These are phyloP conservation scores for Yamadazyma aaseri DNA, from an alignment of 1,139 yeast genomes.

Conservation along the genomic window DNA sequence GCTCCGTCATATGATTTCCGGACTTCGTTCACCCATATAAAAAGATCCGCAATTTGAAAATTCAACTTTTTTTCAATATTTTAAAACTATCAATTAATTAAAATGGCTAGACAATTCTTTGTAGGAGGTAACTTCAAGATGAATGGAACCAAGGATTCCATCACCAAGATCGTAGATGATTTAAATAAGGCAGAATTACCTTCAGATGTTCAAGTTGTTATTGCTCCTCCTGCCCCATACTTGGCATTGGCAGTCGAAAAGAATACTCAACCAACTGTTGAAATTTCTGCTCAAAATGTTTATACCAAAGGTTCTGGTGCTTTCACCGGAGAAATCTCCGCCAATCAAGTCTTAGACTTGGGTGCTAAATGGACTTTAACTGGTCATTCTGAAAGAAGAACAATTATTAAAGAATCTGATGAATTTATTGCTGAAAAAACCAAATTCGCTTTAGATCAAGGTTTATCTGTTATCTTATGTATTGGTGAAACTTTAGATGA, in stretches of 20 bases:
- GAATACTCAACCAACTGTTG: constrained; percentile 71
- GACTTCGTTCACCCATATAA: neutral
- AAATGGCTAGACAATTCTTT: constrained; percentile 88
- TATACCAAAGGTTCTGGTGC: constrained; percentile 91
- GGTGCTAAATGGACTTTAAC: constrained; percentile 94
- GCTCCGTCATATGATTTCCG: neutral
- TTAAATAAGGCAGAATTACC: constrained; percentile 79
- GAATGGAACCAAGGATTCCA: constrained; percentile 92
- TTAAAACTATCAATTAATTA: constrained; percentile 14
- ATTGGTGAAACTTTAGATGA: constrained; percentile 97
- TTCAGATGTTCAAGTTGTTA: constrained; percentile 79
- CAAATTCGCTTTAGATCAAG: constrained; percentile 86
- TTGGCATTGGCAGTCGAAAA: constrained; percentile 68
- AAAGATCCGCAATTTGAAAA: neutral
- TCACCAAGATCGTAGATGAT: constrained; percentile 77
- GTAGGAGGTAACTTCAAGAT: constrained; percentile 99
- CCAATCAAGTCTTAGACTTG: constrained; percentile 83
- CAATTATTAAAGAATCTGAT: constrained; percentile 85
- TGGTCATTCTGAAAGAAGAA: constrained; percentile 99
- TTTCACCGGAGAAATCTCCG: constrained; percentile 95
- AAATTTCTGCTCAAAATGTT: constrained; percentile 88
- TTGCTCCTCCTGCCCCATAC: constrained; percentile 97
- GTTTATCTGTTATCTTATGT: constrained; percentile 88
- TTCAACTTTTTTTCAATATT: neutral
- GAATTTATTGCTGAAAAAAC: constrained; percentile 93